Evolutionary conservation across 805 yeast species (phyloP), one percentile per base, ranked within the genome.

Genomic region (Barnettozyma wickerhamii): DNA sequence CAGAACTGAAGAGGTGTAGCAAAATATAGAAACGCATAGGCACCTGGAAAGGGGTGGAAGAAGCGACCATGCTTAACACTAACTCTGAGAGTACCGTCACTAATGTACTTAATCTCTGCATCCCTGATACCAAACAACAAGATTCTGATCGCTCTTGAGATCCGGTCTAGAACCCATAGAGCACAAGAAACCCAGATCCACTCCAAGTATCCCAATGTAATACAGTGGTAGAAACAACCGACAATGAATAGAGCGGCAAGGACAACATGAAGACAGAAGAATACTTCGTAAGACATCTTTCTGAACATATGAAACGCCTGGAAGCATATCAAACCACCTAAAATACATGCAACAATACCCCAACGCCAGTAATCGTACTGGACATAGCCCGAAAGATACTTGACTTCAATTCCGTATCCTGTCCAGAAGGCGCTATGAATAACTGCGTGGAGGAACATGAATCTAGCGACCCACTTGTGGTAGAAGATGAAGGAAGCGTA

Each of bases 381-480:
- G 6, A 19, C 33, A 23, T 49, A 47, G 15, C 49, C 17, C 0
- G 42, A 17, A n/a, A 46, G 18, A 19, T 32, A 28, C 27, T 54
- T 28, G 5, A 9, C 2, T 3, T 4, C 5, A 26, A 46, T 20
- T 19, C 37, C 56, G 27, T 45, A 44, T 3, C 35, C 40, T 1
- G 51, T 46, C 51, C 52, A 53, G 14, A 49, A 38, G 9, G 35
- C 45, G 26, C 46, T 31, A 35, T 54, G 59, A n/a, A 51, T 36
- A 17, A 47, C 7, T 2, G 56, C 56, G 30, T 50, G 49, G 10
- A 50, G 35, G 33, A 45, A 59, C 50, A 67, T 60, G 1, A 69
- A 51, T 41, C 83, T 59, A 3, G 79, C 76, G 18, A 69, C 60
- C 79, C 82, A 80, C 58, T 75, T 80, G 60, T 87, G 96, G 53